Evolutionary conservation across 768 basidiomycete genomes (phyloP), one percentile per base, ranked within the genome.

Genomic region (Leccinum longicurvipes): DNA sequence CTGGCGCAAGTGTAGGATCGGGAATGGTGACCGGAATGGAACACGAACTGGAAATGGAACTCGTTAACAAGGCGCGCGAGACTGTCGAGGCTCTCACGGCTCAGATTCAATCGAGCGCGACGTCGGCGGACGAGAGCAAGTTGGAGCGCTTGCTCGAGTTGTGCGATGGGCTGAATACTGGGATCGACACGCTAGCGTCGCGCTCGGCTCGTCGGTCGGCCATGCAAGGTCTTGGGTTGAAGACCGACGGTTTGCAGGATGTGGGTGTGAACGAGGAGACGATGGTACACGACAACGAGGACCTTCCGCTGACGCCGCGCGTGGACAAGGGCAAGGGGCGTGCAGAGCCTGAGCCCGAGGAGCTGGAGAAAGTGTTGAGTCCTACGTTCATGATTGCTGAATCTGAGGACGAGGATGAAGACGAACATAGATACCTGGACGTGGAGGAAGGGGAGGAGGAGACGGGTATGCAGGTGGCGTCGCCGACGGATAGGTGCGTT

Each of bases 241-340:
- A 45, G 44, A 45, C 23, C 44, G 44, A 45, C 3, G 23, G 19
- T 23, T 24, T 21, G 8, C 12, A 45, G 15, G 14, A 24, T 1
- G 39, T 39, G 10, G 39, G 23, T 45, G 44, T 24, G 23, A 24
- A 24, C 44, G 23, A 24, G 44, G 19, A 15, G 23, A 45, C 15
- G 44, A 45, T 23, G 23, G 21, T 2, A 10, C 44, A 24, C 6
- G 23, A 14, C 8, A 14, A 45, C 44, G 23, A 15, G 44, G 44
- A 24, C 44, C 10, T 39, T 10, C 81, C 77, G 14, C 74, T 79
- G 41, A 88, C 86, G 19, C 87, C 88, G 0, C 79, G 79, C 47
- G 66, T 86, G 15, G 88, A 92, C 69, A 93, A 92, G 68, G 91
- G 90, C 53, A 92, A 92, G 71, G 83, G 78, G 21, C 80, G 80